phyloP scores from a whole-genome alignment of 768 basidiomycete genomes.

The Podaxis sp. region DNA sequence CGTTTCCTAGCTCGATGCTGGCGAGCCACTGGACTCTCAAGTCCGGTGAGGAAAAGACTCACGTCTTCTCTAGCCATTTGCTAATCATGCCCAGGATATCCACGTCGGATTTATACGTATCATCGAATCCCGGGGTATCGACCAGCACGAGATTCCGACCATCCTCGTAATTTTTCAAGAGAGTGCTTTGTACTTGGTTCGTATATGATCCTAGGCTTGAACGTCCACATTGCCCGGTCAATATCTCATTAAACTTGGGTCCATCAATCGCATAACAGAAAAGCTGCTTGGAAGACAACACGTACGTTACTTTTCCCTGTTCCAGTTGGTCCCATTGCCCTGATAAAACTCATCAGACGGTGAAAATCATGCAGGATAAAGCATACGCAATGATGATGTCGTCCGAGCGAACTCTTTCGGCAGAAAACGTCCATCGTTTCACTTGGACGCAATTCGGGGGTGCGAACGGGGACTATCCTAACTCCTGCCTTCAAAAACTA shows the following conservation, averaged over 20 bases:
- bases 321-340: constrained; percentile 5
- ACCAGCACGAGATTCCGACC: constrained; percentile 11
- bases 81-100: constrained; percentile 10
- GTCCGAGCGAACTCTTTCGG: neutral
- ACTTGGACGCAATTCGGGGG: neutral
- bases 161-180: neutral
- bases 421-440: neutral
- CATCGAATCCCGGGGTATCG: constrained; percentile 16
- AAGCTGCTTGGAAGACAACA: neutral
- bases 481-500: neutral
- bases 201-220: constrained; percentile 10
- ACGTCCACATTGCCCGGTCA: neutral
- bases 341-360: neutral
- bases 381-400: constrained; percentile 11
- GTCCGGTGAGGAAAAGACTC: neutral
- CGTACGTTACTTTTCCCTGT: constrained; percentile 8
- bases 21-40: neutral
- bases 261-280: neutral
- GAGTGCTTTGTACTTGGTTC: neutral
- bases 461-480: neutral
- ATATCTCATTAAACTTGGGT: constrained; percentile 6
- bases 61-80: constrained; percentile 9
- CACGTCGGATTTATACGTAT: constrained; percentile 5
- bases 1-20: constrained; percentile 14
- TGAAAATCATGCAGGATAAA: neutral